Evolutionary conservation across 2,329 filamentous ascomycete species (phyloP), one percentile per base, ranked within the genome.

Genomic region (Apiospora marii): DNA sequence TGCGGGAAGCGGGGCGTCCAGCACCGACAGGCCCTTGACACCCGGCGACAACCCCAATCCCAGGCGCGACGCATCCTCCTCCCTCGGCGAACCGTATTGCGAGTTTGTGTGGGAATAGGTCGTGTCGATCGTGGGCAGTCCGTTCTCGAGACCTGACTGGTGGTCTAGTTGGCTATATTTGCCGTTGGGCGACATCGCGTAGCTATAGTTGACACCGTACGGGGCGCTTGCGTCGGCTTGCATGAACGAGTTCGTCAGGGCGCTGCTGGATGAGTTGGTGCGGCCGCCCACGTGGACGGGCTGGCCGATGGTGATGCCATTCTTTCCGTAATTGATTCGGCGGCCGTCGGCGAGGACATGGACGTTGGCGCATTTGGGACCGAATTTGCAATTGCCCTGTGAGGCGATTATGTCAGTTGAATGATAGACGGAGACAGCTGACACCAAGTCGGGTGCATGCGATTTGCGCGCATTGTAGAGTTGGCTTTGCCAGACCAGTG

Each of bases 311-410:
- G 87, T 93, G 86, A 88, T 93, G 85, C 89, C 89, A 79, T 90
- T 90, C 81, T 91, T 91, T 78, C 90, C 88, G 78, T 92, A 92
- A 83, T 98, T 98, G 81, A 98, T 94, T 81, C 96, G 91, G 78
- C 94, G 92, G 73, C 96, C 96, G 83, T 98, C 95, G 77, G 95
- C 95, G 68, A 98, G 92, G 79, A 98, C 93, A 83, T 99, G 96
- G 76, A 97, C 94, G 80, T 98, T 94, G 80, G 96, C 96, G 87
- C 96, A 99, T 84, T 98, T 98, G 75, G 94, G 93, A 74, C 96
- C 96, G 82, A 98, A 99, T 83, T 98, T 98, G 91, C 96, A 99
- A 84, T 98, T 98, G 77, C 96, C 96, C 94, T 98, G 34, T 10
- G 22, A 64, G 10, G 19, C n/a, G 34, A 3, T 41, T 64, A 10